These are phyloP conservation scores for Physcomitrium patens DNA, from an alignment of 225 moss, liverwort and hornwort genomes.

Conservation along the genomic window DNA sequence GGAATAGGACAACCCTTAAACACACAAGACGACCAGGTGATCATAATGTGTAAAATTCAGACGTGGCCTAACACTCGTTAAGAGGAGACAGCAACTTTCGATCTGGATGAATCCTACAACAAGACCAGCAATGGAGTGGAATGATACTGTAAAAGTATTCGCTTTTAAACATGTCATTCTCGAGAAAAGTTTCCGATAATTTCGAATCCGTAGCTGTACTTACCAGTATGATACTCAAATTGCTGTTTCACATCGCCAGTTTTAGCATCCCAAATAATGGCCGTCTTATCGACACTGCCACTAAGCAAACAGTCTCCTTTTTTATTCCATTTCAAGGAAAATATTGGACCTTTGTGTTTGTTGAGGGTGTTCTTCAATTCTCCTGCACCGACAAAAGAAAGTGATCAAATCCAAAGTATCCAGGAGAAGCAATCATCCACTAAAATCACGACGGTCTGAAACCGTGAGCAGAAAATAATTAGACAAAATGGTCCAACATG, in stretches of 20 bases:
- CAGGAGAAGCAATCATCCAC: background rate
- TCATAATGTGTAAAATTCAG: too few species aligned
- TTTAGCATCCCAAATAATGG: constrained; percentile 99
- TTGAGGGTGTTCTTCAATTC: constrained; percentile 94
- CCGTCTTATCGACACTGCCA: constrained; percentile 99
- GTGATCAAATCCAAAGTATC: constrained; percentile 2
- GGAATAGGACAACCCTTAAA: background rate
- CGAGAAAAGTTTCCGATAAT: background rate
- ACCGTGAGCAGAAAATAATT: constrained; percentile 1
- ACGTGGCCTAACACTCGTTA: background rate
- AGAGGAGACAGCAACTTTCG: background rate
- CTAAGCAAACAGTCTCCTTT: constrained; percentile 97
- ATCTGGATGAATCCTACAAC: background rate
- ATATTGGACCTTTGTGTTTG: constrained; percentile 98
- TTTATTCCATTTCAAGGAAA: constrained; percentile 99
- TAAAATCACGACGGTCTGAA: background rate
- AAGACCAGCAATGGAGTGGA: background rate
- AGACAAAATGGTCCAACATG: background rate
- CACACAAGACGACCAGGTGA: too few species aligned
- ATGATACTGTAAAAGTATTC: background rate
- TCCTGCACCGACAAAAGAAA: constrained; percentile 52
- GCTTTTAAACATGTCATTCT: background rate
- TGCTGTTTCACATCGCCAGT: constrained; percentile 98
- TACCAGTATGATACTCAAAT: constrained; percentile 92
- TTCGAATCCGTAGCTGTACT: constrained; percentile 29